Base-by-base conservation (phyloP, 345 rosid species). In the Aquilaria malaccensis region DNA sequence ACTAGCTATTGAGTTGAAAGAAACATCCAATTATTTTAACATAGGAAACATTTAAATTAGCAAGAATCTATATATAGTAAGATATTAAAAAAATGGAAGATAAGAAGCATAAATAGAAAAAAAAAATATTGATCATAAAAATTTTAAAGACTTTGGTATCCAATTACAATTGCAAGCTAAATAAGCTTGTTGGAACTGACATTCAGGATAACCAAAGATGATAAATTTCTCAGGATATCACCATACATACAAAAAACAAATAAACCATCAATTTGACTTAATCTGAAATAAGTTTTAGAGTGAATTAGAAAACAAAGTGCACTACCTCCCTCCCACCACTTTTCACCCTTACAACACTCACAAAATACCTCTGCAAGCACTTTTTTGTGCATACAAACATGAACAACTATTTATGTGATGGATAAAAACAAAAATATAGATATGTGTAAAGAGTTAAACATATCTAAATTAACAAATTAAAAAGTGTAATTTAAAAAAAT, bases 281-380 rank as follows among this genome's bases (percentile, higher is more conserved):
- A 2, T 32, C 2, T 11, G 50, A 51, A 69, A 56, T 13, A 2
- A 3, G 15, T 12, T 4, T 53, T 15, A 15, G 29, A 58, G 50
- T 7, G 7, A 31, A 41, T 29, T 10, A 13, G 11, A 56, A 12
- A 48, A 7, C 33, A 3, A 31, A 71, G 13, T 10, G 14, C n/a
- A 53, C 71, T 64, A 92, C 22, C 22, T 22, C 22, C 98, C 98
- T 93, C 98, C 96, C 98, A 89, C 93, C 98, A 92, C 63, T 89
- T 92, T 58, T 85, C 93, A 13, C 83, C 91, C 49, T 85, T 91
- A 22, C 91, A 88, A 6, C 67, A 79, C 0, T 61, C 76, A 67
- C 67, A 77, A 63, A 89, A 92, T 3, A 89, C 85, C 79, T 87
- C 85, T 47, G 63, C 59, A 1, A 97, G 98, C 31, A 92, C 97